A percentile compares a stretch with the other conserved stretches of the same genome.
Evolutionary conservation across 1,284 basidiomycete species (phyloP).

Genomic region (Rhodotorula mucilaginosa): DNA sequence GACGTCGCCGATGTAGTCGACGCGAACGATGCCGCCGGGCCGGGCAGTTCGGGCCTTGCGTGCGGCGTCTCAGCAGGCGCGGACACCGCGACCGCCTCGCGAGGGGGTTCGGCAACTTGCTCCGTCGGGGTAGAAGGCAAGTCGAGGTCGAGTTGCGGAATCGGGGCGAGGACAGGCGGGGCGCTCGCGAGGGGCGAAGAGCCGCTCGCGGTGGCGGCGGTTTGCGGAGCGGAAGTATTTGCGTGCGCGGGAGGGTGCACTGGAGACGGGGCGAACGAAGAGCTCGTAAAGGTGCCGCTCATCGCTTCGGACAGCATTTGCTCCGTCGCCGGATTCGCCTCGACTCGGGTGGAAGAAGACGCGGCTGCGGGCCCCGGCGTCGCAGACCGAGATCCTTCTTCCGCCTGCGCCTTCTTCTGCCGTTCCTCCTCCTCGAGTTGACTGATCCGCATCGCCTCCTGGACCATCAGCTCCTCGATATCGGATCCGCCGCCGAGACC

Average conservation of each 20-base stretch:
- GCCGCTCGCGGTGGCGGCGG: no score
- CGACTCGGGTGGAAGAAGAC: not conserved
- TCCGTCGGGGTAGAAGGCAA: not conserved
- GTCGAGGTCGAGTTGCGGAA: conserved; percentile 4
- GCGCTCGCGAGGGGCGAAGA: not conserved
- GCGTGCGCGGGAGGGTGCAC: not conserved
- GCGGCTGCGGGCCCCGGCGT: not conserved
- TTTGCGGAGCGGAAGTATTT: not conserved
- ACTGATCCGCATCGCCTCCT: conserved; percentile 97
- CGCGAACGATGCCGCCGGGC: not conserved
- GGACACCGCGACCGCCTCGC: not conserved
- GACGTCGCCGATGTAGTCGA: conserved; percentile 4
- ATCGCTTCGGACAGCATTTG: conserved; percentile 32
- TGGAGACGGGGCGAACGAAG: not conserved
- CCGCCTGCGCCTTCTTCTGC: conserved; percentile 47
- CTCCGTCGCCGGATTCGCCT: conserved; percentile 11
- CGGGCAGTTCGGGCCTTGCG: not conserved
- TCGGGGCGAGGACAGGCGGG: not conserved
- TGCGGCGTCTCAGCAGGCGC: not conserved
- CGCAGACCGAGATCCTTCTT: conserved; percentile 19
- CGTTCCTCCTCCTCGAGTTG: conserved; percentile 75
- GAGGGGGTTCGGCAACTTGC: not conserved
- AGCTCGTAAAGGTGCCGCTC: not conserved
- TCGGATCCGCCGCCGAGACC: conserved; percentile 33
- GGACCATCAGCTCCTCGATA: conserved; percentile 78